Evolutionary conservation across 176 grass and related monocot species (phyloP), one percentile per base, ranked within the genome.

Genomic region (Carex scoparia): DNA sequence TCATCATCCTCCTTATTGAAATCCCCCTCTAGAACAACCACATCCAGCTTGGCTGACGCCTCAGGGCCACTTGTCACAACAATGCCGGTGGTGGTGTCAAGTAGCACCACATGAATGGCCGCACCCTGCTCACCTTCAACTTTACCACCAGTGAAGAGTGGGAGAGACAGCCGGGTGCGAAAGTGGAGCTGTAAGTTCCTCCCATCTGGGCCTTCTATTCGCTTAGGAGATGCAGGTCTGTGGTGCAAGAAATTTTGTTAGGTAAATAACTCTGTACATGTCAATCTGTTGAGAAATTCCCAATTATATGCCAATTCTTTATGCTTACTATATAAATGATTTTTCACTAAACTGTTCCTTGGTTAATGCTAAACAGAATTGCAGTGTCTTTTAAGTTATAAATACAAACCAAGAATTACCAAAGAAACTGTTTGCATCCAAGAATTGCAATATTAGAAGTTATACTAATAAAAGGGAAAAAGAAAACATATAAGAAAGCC

Each of bases 121-220:
- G 90, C 91, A 81, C 91, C 94, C 86, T 97, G 94, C 67, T 94
- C 94, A 1, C 91, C 94, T 90, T 97, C 91, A 46, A 97, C 91
- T 94, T 94, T 97, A 70, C 91, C 94, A 82, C 94, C 91, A 18
- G 94, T 97, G 80, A 97, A 97, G 46, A 97, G 91, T 67, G 94
- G 94, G 14, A 97, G 88, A 23, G 94, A 91, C 65, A 97, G 59
- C 33, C 86, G 84, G 68, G 79, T 85, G 66, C 86, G 89, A 77
- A 97, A 94, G 19, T 92, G 86, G 74, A 97, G 89, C 73, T 90
- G 91, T 65, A 97, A 69, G 85, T 87, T 94, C 86, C 85, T 94
- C 70, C 86, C 91, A 89, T 69, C 88, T 81, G 88, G 94, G 23
- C 91, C 90, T 88, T 94, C 94, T 57, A 97, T 92, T 71, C 85